Evolutionary conservation across 2,329 filamentous ascomycete genomes (phyloP).

Genomic region (Westerdykella aurantiaca): DNA sequence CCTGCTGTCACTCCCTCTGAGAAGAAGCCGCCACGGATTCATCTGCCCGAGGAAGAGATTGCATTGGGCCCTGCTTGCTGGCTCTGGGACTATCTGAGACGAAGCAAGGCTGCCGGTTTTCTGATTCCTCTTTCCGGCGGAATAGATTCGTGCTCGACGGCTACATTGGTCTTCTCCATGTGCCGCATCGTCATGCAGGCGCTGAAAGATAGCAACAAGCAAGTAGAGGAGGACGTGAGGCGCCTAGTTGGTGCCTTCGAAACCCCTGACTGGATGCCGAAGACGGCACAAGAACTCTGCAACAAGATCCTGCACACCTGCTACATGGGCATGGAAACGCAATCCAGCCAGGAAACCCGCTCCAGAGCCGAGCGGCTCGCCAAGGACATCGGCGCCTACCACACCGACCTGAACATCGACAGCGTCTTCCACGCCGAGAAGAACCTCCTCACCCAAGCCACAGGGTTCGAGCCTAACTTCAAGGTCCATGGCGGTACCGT

Average conservation of each 20-base stretch:
- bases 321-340: slow-evolving; percentile 41
- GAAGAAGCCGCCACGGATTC: slow-evolving; percentile 47
- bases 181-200: slow-evolving; percentile 53
- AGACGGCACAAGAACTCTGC: slow-evolving; percentile 56
- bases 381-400: slow-evolving; percentile 62
- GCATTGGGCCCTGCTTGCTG: slow-evolving; percentile 59
- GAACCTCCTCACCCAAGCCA: slow-evolving; percentile 53
- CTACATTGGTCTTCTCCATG: slow-evolving; percentile 49
- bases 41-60: slow-evolving; percentile 59
- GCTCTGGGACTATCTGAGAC: slow-evolving; percentile 59
- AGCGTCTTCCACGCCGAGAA: slow-evolving; percentile 56
- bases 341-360: slow-evolving; percentile 62
- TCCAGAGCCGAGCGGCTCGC: slow-evolving; percentile 58
- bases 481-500: slow-evolving; percentile 58
- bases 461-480: slow-evolving; percentile 57
- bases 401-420: slow-evolving; percentile 70
- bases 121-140: slow-evolving; percentile 55
- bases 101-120: slow-evolving; percentile 50
- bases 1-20: slow-evolving; percentile 42
- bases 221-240: slow-evolving; percentile 51
- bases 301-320: slow-evolving; percentile 52
- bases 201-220: slow-evolving; percentile 46
- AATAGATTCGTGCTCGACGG: slow-evolving; percentile 55
- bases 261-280: slow-evolving; percentile 47
- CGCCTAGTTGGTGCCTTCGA: slow-evolving; percentile 48